Conservation (phyloP, 768 basidiomycete species). For the Termitomyces sp. region DNA sequence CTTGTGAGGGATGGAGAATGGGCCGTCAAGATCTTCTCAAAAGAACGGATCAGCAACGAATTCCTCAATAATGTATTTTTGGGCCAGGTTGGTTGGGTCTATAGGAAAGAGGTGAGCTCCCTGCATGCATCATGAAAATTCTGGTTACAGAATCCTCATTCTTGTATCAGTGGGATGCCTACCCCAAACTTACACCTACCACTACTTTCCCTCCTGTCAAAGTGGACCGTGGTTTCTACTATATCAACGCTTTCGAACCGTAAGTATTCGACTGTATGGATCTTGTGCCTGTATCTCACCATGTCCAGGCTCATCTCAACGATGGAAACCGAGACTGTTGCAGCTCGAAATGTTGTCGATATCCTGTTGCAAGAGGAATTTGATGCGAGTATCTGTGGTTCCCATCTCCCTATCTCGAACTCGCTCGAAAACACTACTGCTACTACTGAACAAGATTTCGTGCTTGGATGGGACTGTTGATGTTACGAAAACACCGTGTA, state of each 20-base stretch:
- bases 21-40: slow-evolving; percentile 88
- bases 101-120: slow-evolving; percentile 65
- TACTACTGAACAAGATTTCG: slow-evolving; percentile 33
- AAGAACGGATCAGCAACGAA: slow-evolving; percentile 57
- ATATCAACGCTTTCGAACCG: slow-evolving; percentile 92
- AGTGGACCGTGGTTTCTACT: slow-evolving; percentile 78
- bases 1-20: slow-evolving; percentile 52
- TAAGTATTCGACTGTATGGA: slow-evolving; percentile 33
- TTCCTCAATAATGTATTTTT: slow-evolving; percentile 67
- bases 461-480: slow-evolving; percentile 79
- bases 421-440: slow-evolving; percentile 3
- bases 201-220: slow-evolving; percentile 71
- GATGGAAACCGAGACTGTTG: slow-evolving; percentile 91
- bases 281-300: neutral
- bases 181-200: slow-evolving; percentile 70
- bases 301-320: slow-evolving; percentile 71
- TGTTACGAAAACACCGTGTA: neutral
- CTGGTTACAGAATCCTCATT: neutral
- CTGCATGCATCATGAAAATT: neutral
- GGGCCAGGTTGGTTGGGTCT: slow-evolving; percentile 73
- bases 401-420: slow-evolving; percentile 24
- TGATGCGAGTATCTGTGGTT: slow-evolving; percentile 64
- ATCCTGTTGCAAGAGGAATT: slow-evolving; percentile 74
- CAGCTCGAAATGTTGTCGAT: slow-evolving; percentile 81
- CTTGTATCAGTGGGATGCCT: slow-evolving; percentile 67